phyloP scores from a whole-genome alignment of 2,329 filamentous ascomycete species.

The Exophiala oligosperma region DNA sequence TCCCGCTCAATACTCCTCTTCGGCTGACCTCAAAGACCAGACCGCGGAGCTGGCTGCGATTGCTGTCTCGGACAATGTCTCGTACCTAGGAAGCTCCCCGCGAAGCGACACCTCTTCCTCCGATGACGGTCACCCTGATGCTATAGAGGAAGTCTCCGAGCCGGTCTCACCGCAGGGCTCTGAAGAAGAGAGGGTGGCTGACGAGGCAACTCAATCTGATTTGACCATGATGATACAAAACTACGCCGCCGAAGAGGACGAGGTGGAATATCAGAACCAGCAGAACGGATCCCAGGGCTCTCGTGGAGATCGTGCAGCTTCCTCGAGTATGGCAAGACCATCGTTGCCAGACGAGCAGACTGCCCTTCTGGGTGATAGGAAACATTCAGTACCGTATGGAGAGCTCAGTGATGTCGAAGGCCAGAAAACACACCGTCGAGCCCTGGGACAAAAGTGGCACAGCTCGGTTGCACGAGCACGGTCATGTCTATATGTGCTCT shows the following conservation, averaged over 20 bases:
- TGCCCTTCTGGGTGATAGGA: constrained; percentile 24
- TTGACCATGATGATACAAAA: constrained; percentile 53
- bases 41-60: constrained; percentile 85
- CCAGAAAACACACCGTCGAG: too few species aligned
- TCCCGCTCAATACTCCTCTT: constrained; percentile 71
- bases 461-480: constrained; percentile 9
- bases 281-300: constrained; percentile 20
- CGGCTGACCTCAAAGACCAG: constrained; percentile 76
- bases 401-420: constrained; percentile 31
- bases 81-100: constrained; percentile 21
- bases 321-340: constrained; percentile 4
- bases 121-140: constrained; percentile 38
- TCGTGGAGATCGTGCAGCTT: background rate
- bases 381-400: constrained; percentile 21
- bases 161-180: constrained; percentile 51
- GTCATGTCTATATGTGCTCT: constrained; percentile 32
- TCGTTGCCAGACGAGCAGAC: constrained; percentile 30
- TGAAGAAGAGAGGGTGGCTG: constrained; percentile 32
- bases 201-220: constrained; percentile 44
- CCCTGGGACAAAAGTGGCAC: constrained; percentile 17
- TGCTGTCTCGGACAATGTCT: constrained; percentile 62
- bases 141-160: constrained; percentile 64
- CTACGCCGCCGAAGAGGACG: constrained; percentile 36
- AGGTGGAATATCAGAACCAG: constrained; percentile 27
- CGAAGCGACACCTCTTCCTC: constrained; percentile 9